phyloP scores from a whole-genome alignment of 495 filamentous ascomycete genomes.

The Hypoxylon perforatum region DNA sequence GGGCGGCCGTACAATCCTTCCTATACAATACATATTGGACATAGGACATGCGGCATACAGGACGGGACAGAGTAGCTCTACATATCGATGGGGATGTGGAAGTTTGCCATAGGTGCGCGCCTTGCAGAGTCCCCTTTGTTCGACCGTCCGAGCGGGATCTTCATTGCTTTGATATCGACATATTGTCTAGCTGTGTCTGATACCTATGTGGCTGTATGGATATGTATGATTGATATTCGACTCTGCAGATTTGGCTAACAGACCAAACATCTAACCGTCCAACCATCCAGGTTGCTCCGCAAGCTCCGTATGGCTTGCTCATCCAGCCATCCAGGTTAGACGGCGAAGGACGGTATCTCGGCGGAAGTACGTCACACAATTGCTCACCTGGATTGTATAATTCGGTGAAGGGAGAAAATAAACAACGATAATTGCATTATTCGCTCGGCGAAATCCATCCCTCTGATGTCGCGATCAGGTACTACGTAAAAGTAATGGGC shows the following conservation, averaged over 20 bases:
- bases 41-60: neutral
- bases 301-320: neutral
- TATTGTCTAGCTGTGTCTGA: neutral
- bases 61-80: conserved; percentile 2
- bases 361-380: conserved; percentile 30
- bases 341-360: conserved; percentile 13
- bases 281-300: conserved; percentile 29
- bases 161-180: conserved; percentile 1
- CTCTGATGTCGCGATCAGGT: conserved; percentile 36
- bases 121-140: conserved; percentile 18
- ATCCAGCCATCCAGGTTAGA: conserved; percentile 15
- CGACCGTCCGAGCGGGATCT: neutral
- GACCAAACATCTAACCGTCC: neutral
- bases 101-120: conserved; percentile 2
- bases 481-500: conserved; percentile 5
- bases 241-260: neutral
- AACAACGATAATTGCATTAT: conserved; percentile 16
- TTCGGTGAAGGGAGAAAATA: conserved; percentile 29
- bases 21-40: conserved; percentile 6
- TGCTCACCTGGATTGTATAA: conserved; percentile 27
- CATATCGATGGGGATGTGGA: conserved; percentile 8
- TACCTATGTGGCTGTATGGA: neutral
- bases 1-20: conserved; percentile 27
- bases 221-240: conserved; percentile 6
- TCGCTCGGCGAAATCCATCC: conserved; percentile 32